A percentile compares a stretch with the other conserved stretches of the same genome.
Evolutionary conservation across 202 grass and related monocot species (phyloP).

Genomic region (Panicum virgatum): DNA sequence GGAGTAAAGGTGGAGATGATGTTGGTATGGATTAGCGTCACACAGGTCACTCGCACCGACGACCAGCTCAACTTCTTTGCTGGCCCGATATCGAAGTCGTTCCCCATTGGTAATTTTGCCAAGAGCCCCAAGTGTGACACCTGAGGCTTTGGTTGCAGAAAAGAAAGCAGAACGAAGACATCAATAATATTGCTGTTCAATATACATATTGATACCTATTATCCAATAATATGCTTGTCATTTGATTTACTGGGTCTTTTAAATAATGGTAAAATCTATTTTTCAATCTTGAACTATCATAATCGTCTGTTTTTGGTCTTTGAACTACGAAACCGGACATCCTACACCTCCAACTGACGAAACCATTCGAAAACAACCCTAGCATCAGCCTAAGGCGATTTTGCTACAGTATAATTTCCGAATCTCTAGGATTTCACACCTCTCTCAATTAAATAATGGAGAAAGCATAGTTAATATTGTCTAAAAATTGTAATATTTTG

Average conservation of each 20-base stretch:
- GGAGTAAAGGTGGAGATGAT: constrained; percentile 51
- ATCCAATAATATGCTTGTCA: neutral
- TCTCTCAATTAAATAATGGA: too few relatives aligned
- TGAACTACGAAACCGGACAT: too few relatives aligned
- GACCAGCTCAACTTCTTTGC: constrained; percentile 41
- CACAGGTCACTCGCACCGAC: constrained; percentile 6
- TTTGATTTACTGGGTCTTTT: neutral
- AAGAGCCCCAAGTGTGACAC: constrained; percentile 29
- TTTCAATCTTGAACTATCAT: too few relatives aligned
- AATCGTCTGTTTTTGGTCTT: too few relatives aligned
- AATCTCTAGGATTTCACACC: too few relatives aligned
- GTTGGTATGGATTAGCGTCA: constrained; percentile 35
- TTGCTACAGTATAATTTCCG: too few relatives aligned
- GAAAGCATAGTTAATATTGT: too few relatives aligned
- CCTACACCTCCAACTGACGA: too few relatives aligned
- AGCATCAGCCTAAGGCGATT: too few relatives aligned
- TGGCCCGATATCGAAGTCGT: constrained; percentile 27
- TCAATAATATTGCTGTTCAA: neutral
- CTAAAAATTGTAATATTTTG: too few relatives aligned
- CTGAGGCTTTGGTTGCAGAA: neutral
- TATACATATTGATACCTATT: neutral
- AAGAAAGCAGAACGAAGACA: neutral
- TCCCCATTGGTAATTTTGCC: constrained; percentile 44
- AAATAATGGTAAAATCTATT: too few relatives aligned
- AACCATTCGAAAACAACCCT: too few relatives aligned